These are phyloP conservation scores for Croton laevigatus DNA, from an alignment of 441 rosid species.

Conservation along the genomic window DNA sequence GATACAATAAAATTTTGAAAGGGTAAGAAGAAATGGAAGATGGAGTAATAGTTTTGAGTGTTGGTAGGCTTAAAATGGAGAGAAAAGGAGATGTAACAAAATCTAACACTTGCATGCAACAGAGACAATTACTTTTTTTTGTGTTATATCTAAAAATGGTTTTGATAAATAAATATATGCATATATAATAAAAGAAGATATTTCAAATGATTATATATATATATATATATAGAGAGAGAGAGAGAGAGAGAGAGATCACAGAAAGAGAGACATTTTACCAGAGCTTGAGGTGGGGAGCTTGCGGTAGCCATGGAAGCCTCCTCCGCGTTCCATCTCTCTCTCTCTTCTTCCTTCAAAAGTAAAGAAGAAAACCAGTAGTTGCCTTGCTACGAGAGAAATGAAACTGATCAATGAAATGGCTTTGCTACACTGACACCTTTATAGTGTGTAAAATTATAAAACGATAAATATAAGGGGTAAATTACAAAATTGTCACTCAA, in stretches of 20 bases:
- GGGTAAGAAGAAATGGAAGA: no score
- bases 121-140: no score
- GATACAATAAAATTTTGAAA: no score
- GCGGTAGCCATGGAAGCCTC: slow-evolving; percentile 71
- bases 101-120: no score
- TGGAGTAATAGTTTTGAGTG: no score
- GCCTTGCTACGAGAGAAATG: background rate
- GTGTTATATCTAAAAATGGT: no score
- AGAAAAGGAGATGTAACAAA: no score
- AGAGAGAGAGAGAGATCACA: background rate
- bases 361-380: background rate
- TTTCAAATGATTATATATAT: background rate
- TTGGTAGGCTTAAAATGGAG: no score
- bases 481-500: no score
- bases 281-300: slow-evolving; percentile 49
- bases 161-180: background rate
- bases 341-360: background rate
- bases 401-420: background rate
- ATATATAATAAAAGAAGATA: background rate
- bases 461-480: background rate
- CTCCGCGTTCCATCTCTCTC: slow-evolving; percentile 53
- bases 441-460: background rate
- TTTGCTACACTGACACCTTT: background rate
- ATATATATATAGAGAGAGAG: background rate
- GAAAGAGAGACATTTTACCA: slow-evolving; percentile 24